Evolutionary conservation across 352 stramenopile genomes (phyloP).

Genomic region (Paralagenidium karlingii): DNA sequence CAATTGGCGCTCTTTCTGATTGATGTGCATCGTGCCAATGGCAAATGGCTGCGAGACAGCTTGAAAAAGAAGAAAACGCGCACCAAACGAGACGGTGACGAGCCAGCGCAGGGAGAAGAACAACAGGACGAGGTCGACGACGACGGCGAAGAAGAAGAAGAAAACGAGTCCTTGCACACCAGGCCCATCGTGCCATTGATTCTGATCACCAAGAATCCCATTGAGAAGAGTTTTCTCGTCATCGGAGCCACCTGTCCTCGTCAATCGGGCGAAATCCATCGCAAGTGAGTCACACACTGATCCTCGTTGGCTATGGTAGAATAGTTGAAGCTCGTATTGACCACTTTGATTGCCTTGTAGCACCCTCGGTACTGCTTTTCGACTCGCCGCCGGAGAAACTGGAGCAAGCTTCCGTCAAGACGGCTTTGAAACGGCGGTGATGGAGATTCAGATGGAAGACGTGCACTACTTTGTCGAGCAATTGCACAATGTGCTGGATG

Average conservation of each 20-base stretch:
- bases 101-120: conserved; percentile 11
- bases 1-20: conserved; percentile 92
- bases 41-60: conserved; percentile 78
- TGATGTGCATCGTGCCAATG: conserved; percentile 91
- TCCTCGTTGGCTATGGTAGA: neutral
- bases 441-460: conserved; percentile 91
- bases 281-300: conserved; percentile 39
- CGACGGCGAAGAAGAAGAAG: conserved; percentile 11
- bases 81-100: conserved; percentile 12
- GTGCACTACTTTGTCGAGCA: conserved; percentile 95
- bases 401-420: conserved; percentile 89
- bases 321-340: neutral
- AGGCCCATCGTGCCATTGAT: conserved; percentile 67
- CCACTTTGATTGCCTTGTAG: conserved; percentile 14
- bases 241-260: conserved; percentile 91
- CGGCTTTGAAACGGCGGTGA: conserved; percentile 92
- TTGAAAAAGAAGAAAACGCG: conserved; percentile 16
- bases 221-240: conserved; percentile 89
- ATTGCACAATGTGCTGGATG: conserved; percentile 86
- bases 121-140: conserved; percentile 7
- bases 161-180: conserved; percentile 5
- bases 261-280: conserved; percentile 77
- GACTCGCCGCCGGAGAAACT: conserved; percentile 87
- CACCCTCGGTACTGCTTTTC: conserved; percentile 89
- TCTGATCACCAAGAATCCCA: conserved; percentile 77